phyloP scores from a whole-genome alignment of 2,329 filamentous ascomycete genomes.

The Fusarium oxysporum region DNA sequence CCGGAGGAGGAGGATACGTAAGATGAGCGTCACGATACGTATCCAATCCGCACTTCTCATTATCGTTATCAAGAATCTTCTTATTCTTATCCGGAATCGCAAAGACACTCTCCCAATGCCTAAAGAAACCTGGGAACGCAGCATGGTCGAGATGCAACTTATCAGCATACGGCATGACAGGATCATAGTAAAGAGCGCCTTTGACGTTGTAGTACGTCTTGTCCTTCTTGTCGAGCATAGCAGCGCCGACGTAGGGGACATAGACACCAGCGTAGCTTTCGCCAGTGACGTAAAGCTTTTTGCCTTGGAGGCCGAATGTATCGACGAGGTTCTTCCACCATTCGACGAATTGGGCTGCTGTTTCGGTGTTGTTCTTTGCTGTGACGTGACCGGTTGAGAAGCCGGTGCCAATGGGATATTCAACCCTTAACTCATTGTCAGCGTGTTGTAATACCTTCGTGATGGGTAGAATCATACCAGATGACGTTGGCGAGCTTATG shows the following conservation, averaged over 20 bases:
- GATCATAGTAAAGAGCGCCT: conserved; percentile 20
- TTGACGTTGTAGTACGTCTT: conserved; percentile 7
- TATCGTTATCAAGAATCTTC: conserved; percentile 20
- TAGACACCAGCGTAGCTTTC: conserved; percentile 22
- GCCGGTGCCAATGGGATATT: conserved; percentile 14
- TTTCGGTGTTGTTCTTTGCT: conserved; percentile 19
- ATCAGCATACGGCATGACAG: conserved; percentile 17
- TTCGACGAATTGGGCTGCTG: conserved; percentile 7
- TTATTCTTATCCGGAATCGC: conserved; percentile 20
- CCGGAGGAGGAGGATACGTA: background rate
- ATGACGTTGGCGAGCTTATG: conserved; percentile 21
- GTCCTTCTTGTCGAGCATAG: conserved; percentile 16
- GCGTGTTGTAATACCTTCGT: too few relatives aligned
- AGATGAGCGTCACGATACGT: conserved; percentile 17
- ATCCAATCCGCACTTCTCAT: conserved; percentile 19
- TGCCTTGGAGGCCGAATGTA: background rate
- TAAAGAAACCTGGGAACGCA: conserved; percentile 8
- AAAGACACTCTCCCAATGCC: conserved; percentile 23
- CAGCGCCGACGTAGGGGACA: conserved; percentile 17
- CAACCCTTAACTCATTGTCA: background rate
- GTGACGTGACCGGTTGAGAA: conserved; percentile 16
- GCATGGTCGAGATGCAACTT: conserved; percentile 7
- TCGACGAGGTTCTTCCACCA: conserved; percentile 26
- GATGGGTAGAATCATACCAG: background rate
- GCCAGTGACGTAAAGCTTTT: conserved; percentile 6